These are phyloP conservation scores for Fusarium redolens DNA, from an alignment of 2,329 filamentous ascomycete genomes.

Conservation along the genomic window DNA sequence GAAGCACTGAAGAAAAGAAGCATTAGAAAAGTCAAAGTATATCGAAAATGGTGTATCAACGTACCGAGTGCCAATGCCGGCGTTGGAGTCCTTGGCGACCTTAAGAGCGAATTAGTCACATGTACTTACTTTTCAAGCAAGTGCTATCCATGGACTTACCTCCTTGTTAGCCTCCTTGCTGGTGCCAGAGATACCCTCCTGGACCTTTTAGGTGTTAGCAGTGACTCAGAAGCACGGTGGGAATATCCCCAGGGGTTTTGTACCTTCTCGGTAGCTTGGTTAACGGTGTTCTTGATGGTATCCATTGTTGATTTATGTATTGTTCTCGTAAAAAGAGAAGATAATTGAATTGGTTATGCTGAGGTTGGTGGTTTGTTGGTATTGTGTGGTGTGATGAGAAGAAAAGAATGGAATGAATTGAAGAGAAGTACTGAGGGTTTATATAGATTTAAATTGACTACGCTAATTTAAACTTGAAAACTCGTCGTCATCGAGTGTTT, in stretches of 20 bases:
- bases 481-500: conserved; percentile 22
- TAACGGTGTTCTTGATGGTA: conserved; percentile 69
- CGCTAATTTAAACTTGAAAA: not conserved
- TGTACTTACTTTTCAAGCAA: not conserved
- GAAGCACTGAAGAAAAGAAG: conserved; percentile 51
- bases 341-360: conserved; percentile 15
- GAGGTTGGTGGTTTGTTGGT: conserved; percentile 9
- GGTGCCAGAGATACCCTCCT: conserved; percentile 65
- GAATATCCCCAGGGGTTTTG: no score
- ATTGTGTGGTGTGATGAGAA: conserved; percentile 22
- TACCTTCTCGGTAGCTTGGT: conserved; percentile 49
- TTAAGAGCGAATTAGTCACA: not conserved
- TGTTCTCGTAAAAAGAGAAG: not conserved
- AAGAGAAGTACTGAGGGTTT: conserved; percentile 22
- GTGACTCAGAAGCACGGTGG: not conserved
- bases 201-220: conserved; percentile 60
- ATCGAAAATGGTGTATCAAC: conserved; percentile 7
- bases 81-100: conserved; percentile 71
- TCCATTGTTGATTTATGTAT: conserved; percentile 57
- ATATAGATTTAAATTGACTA: conserved; percentile 32
- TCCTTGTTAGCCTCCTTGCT: conserved; percentile 78
- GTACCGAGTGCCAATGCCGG: conserved; percentile 64
- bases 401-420: not conserved
- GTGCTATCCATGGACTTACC: not conserved
- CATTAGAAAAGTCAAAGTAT: not conserved